Evolutionary conservation across 108 stramenopile species (phyloP).

Genomic region (Thalassiosira profunda): DNA sequence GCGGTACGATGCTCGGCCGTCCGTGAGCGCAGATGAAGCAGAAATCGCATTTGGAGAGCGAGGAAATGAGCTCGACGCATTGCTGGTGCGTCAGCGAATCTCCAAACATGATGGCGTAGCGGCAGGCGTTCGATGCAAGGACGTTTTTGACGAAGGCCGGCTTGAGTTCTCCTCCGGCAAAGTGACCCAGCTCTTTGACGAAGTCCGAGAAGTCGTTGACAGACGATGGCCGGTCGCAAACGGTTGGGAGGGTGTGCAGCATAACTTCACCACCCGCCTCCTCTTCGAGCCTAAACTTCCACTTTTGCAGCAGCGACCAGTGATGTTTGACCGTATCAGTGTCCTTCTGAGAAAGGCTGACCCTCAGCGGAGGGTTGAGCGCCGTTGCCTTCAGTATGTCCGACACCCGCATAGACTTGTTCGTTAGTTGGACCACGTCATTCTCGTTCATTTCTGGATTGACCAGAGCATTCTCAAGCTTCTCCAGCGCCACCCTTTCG

Average conservation of each 20-base stretch:
- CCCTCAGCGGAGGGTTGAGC: constrained; percentile 25
- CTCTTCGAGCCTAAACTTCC: constrained; percentile 42
- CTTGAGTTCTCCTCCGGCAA: constrained; percentile 17
- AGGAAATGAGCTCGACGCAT: constrained; percentile 15
- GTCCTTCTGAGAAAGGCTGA: constrained; percentile 16
- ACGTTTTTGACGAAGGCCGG: constrained; percentile 45
- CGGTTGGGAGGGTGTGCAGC: constrained; percentile 30
- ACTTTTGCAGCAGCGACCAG: constrained; percentile 28
- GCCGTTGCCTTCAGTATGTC: constrained; percentile 25
- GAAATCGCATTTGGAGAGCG: constrained; percentile 36
- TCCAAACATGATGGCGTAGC: constrained; percentile 61
- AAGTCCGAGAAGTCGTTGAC: constrained; percentile 40
- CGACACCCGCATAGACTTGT: constrained; percentile 8
- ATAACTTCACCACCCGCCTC: constrained; percentile 9
- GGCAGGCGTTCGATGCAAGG: constrained; percentile 47
- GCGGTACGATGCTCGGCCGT: constrained; percentile 15
- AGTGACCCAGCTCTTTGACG: constrained; percentile 24
- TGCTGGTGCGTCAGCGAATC: constrained; percentile 18
- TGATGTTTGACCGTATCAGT: constrained; percentile 18
- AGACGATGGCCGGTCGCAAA: constrained; percentile 39
- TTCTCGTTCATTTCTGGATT: constrained; percentile 16
- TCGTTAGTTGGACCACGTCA: constrained; percentile 22
- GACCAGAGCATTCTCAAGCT: constrained; percentile 35
- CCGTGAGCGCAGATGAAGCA: constrained; percentile 54
- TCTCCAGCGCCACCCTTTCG: constrained; percentile 47